phyloP scores from a whole-genome alignment of 371 early-diverging fungal genomes.

The Circinella umbellata region DNA sequence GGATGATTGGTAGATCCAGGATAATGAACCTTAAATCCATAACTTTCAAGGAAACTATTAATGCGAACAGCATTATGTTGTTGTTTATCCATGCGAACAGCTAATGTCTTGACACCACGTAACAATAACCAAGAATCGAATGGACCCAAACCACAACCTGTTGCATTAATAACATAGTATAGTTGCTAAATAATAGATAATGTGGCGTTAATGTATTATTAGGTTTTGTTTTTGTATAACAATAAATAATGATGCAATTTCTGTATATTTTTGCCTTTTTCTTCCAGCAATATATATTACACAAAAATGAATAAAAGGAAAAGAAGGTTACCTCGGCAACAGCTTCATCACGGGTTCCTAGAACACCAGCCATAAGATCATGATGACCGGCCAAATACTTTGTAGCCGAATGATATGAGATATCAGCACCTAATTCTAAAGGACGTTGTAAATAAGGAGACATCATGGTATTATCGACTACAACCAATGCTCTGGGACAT shows the following conservation, averaged over 20 bases:
- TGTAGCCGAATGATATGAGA: slow-evolving; percentile 87
- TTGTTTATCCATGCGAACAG: slow-evolving; percentile 88
- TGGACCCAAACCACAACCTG: slow-evolving; percentile 88
- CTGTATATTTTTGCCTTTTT: too few relatives aligned
- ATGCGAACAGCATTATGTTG: slow-evolving; percentile 78
- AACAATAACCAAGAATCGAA: slow-evolving; percentile 88
- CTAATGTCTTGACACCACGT: slow-evolving; percentile 89
- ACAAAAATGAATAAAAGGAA: not conserved
- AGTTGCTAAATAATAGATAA: slow-evolving; percentile 42
- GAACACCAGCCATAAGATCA: slow-evolving; percentile 92
- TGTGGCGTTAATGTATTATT: not conserved
- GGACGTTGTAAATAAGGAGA: slow-evolving; percentile 87
- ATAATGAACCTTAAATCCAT: slow-evolving; percentile 84
- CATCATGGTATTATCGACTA: slow-evolving; percentile 97
- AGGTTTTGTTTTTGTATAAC: not conserved
- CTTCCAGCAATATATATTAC: not conserved
- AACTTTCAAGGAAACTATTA: slow-evolving; percentile 79
- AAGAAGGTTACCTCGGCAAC: slow-evolving; percentile 69
- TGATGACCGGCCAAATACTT: slow-evolving; percentile 94
- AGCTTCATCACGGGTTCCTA: slow-evolving; percentile 69
- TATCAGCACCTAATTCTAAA: slow-evolving; percentile 88
- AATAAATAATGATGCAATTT: slow-evolving; percentile 9
- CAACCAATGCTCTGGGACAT: slow-evolving; percentile 79
- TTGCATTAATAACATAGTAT: slow-evolving; percentile 88
- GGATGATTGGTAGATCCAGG: slow-evolving; percentile 91